Evolutionary conservation across 495 filamentous ascomycete genomes (phyloP).

Genomic region (Lasiosphaeria ovina): DNA sequence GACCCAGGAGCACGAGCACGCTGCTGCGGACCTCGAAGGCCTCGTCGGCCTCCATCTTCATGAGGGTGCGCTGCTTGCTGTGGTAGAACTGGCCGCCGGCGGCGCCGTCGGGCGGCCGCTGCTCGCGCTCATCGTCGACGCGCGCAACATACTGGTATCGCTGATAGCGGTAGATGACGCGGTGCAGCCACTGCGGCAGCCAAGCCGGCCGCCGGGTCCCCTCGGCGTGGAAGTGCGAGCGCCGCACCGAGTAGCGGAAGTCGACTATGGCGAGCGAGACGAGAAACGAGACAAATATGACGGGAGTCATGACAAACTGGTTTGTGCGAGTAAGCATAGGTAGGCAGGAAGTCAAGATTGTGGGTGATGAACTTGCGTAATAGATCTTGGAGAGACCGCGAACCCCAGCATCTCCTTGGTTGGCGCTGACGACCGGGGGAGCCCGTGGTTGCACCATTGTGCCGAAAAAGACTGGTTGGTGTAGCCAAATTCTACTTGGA

Average conservation of each 20-base stretch:
- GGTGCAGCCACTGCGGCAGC: slow-evolving; percentile 41
- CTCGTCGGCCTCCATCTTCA: slow-evolving; percentile 51
- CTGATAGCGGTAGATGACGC: slow-evolving; percentile 33
- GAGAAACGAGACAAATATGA: slow-evolving; percentile 52
- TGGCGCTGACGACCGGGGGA: slow-evolving; percentile 14
- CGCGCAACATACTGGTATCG: slow-evolving; percentile 24
- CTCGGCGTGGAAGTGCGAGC: slow-evolving; percentile 39
- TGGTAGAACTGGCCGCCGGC: slow-evolving; percentile 43
- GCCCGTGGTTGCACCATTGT: slow-evolving; percentile 14
- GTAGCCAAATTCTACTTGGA: too few relatives aligned
- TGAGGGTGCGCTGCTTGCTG: slow-evolving; percentile 49
- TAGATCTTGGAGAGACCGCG: slow-evolving; percentile 31
- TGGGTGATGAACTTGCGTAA: slow-evolving; percentile 28
- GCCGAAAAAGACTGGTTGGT: too few relatives aligned
- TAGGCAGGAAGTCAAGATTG: slow-evolving; percentile 1
- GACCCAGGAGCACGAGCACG: slow-evolving; percentile 36
- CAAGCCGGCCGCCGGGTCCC: slow-evolving; percentile 15
- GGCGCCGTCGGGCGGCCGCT: background rate
- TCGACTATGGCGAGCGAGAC: slow-evolving; percentile 51
- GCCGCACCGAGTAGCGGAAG: slow-evolving; percentile 37
- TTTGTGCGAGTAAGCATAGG: too few relatives aligned
- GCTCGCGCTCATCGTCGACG: slow-evolving; percentile 20
- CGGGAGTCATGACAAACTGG: slow-evolving; percentile 47
- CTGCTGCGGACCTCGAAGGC: slow-evolving; percentile 47
- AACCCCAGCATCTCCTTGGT: slow-evolving; percentile 24